Conservation (phyloP, 2,329 filamentous ascomycete species). For the Beauveria brongniartii region DNA sequence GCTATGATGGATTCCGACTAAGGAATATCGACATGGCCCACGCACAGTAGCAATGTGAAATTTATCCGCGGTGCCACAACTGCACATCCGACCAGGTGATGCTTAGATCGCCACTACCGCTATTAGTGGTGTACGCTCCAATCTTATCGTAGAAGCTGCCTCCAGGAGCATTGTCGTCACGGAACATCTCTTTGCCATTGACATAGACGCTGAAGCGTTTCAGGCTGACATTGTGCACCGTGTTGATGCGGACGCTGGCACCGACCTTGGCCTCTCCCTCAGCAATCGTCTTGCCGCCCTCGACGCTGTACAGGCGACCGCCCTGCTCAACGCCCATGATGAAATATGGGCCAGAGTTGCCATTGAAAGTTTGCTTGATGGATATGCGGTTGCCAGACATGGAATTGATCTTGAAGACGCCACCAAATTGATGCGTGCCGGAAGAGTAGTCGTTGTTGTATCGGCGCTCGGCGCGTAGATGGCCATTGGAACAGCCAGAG, state of each 20-base stretch:
- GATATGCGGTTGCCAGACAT: constrained; percentile 17
- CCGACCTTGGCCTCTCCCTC: constrained; percentile 15
- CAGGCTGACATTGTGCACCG: constrained; percentile 16
- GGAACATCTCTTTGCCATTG: constrained; percentile 16
- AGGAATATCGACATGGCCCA: neutral
- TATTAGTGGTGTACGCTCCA: constrained; percentile 19
- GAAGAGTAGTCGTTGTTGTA: constrained; percentile 10
- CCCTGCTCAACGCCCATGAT: constrained; percentile 16
- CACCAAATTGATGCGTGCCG: constrained; percentile 16
- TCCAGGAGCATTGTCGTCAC: constrained; percentile 15
- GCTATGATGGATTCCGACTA: too few species aligned
- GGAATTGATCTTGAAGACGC: constrained; percentile 18
- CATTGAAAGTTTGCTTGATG: constrained; percentile 20
- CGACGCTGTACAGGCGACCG: constrained; percentile 17
- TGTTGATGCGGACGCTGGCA: constrained; percentile 17
- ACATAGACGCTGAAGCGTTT: constrained; percentile 18
- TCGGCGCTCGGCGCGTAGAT: constrained; percentile 9
- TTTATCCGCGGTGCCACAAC: constrained; percentile 1
- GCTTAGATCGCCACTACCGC: constrained; percentile 13
- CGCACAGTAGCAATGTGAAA: neutral
- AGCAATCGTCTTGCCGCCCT: constrained; percentile 17
- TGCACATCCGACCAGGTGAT: constrained; percentile 7
- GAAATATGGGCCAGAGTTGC: constrained; percentile 15
- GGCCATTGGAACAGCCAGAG: constrained; percentile 8
- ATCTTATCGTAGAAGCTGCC: constrained; percentile 21